These are phyloP conservation scores for Torrubiellomyces zombiae DNA, from an alignment of 2,329 filamentous ascomycete genomes.

Conservation along the genomic window DNA sequence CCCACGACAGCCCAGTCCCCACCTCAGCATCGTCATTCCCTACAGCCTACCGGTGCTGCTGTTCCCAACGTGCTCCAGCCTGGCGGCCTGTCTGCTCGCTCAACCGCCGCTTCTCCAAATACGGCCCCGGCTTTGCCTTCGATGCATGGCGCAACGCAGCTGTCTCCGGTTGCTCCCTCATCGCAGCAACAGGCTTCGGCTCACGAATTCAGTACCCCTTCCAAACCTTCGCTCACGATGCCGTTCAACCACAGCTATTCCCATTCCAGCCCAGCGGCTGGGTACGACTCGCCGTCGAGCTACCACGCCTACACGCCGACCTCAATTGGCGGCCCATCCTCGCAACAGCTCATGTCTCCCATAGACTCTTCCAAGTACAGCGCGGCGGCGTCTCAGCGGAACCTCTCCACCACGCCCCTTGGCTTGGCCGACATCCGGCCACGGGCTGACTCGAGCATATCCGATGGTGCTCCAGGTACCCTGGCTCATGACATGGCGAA, in stretches of 20 bases:
- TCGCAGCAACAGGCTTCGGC: conserved; percentile 23
- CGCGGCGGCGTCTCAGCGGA: conserved; percentile 40
- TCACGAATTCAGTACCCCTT: conserved; percentile 43
- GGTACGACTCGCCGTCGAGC: conserved; percentile 36
- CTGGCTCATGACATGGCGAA: conserved; percentile 49
- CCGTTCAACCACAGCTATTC: conserved; percentile 68
- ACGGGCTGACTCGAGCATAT: conserved; percentile 64
- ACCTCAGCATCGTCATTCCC: conserved; percentile 8
- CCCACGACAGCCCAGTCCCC: conserved; percentile 16
- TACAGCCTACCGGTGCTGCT: conserved; percentile 22
- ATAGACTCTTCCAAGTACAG: conserved; percentile 35
- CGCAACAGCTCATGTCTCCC: conserved; percentile 49
- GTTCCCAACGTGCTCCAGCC: conserved; percentile 44
- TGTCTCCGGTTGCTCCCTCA: conserved; percentile 16
- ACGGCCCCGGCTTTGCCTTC: conserved; percentile 28
- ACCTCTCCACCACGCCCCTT: conserved; percentile 67
- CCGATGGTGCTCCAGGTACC: conserved; percentile 50
- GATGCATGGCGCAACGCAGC: conserved; percentile 25
- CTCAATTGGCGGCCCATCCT: conserved; percentile 43
- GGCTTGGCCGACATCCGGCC: conserved; percentile 86
- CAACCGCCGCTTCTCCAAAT: conserved; percentile 21
- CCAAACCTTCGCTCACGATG: conserved; percentile 47
- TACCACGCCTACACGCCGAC: conserved; percentile 43
- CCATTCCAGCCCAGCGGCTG: conserved; percentile 59
- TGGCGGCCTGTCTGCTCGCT: conserved; percentile 25